phyloP scores from a whole-genome alignment of 306 rosid species.

The Glycine latifolia region DNA sequence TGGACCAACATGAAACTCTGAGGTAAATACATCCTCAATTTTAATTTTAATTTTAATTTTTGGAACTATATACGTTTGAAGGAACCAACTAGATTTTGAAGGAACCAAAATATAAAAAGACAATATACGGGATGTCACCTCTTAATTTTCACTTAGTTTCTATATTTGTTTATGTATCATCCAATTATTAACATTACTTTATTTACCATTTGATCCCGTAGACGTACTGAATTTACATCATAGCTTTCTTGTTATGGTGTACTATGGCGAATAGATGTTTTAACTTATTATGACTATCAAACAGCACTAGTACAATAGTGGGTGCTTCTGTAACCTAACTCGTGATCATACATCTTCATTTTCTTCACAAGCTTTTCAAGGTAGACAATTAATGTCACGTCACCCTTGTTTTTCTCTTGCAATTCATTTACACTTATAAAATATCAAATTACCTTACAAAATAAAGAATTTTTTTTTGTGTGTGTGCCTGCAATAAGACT shows the following conservation, averaged over 20 bases:
- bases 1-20: constrained; percentile 52
- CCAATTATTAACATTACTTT: neutral
- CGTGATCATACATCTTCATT: neutral
- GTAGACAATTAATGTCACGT: neutral
- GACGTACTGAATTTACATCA: neutral
- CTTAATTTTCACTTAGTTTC: neutral
- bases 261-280: constrained; percentile 10
- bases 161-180: neutral
- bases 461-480: no score
- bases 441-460: neutral
- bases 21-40: constrained; percentile 50
- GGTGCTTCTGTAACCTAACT: neutral
- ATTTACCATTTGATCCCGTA: constrained; percentile 14
- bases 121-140: neutral
- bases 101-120: neutral
- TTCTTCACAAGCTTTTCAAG: constrained; percentile 1
- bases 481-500: neutral
- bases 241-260: neutral
- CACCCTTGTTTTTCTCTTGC: neutral
- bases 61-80: neutral
- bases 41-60: constrained; percentile 16
- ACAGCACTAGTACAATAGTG: neutral
- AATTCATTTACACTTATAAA: neutral
- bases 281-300: constrained; percentile 9
- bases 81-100: neutral